Evolutionary conservation across 2,329 filamentous ascomycete genomes (phyloP).

Genomic region (Venturia pyrina): DNA sequence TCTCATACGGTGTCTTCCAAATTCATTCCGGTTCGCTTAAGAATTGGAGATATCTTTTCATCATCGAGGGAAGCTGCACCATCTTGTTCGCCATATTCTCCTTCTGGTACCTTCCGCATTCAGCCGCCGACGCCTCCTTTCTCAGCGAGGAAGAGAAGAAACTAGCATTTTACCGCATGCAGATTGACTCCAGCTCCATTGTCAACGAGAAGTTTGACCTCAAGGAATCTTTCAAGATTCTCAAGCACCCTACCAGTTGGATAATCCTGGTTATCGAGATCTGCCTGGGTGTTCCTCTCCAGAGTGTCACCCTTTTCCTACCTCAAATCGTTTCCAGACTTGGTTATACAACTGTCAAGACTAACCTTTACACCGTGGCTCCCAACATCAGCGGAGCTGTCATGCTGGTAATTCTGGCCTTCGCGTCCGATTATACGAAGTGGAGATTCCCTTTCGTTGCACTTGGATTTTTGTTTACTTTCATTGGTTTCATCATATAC

Average conservation of each 20-base stretch:
- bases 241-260: constrained; percentile 45
- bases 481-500: constrained; percentile 70
- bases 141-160: constrained; percentile 55
- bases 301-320: constrained; percentile 47
- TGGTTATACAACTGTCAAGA: constrained; percentile 48
- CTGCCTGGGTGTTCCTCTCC: constrained; percentile 49
- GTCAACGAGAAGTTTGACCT: constrained; percentile 48
- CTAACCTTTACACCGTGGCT: constrained; percentile 73
- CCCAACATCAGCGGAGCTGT: constrained; percentile 66
- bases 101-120: constrained; percentile 58
- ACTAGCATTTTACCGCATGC: constrained; percentile 63
- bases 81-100: constrained; percentile 53
- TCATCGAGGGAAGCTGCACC: constrained; percentile 49
- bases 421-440: constrained; percentile 56
- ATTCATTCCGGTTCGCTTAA: constrained; percentile 39
- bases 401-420: constrained; percentile 63
- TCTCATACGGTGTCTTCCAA: constrained; percentile 53
- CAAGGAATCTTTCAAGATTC: constrained; percentile 41
- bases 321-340: constrained; percentile 47
- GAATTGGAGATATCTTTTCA: constrained; percentile 52
- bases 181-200: constrained; percentile 60
- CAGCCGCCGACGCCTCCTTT: constrained; percentile 54
- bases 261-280: constrained; percentile 47
- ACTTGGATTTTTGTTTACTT: constrained; percentile 62
- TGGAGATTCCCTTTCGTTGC: constrained; percentile 65